A percentile compares a stretch with the other conserved stretches of the same genome.
These are phyloP conservation scores for Fusarium begoniae DNA, from an alignment of 2,329 filamentous ascomycete species.

Conservation along the genomic window DNA sequence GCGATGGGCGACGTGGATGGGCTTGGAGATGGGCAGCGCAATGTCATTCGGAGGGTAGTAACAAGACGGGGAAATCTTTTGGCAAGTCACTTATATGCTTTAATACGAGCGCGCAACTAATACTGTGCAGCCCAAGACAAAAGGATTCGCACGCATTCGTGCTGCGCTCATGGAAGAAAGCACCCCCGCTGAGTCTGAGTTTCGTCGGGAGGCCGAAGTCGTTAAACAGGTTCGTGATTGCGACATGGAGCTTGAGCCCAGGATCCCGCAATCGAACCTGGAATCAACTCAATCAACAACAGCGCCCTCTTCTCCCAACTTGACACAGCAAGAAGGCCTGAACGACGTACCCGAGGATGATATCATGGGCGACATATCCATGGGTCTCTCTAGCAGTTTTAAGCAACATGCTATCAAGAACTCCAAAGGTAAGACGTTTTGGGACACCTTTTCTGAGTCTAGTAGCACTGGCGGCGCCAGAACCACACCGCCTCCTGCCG, in stretches of 20 bases:
- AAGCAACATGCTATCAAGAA: constrained; percentile 78
- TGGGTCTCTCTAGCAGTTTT: constrained; percentile 71
- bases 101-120: constrained; percentile 40
- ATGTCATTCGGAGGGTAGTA: constrained; percentile 83
- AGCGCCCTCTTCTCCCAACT: constrained; percentile 73
- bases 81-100: constrained; percentile 59
- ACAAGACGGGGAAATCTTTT: constrained; percentile 89
- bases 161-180: constrained; percentile 90
- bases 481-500: constrained; percentile 73
- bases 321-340: constrained; percentile 70
- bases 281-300: constrained; percentile 62
- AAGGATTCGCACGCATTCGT: constrained; percentile 91
- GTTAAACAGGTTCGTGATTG: constrained; percentile 94
- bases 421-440: constrained; percentile 73
- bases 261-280: constrained; percentile 50
- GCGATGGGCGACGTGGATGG: constrained; percentile 70
- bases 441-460: constrained; percentile 80
- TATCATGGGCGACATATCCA: constrained; percentile 66
- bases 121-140: constrained; percentile 82
- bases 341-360: constrained; percentile 78
- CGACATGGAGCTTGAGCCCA: constrained; percentile 71
- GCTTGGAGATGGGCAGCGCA: constrained; percentile 68
- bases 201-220: constrained; percentile 91
- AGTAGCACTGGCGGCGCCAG: constrained; percentile 60
- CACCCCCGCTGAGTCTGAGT: constrained; percentile 87